Evolutionary conservation across 2,329 filamentous ascomycete species (phyloP).

Genomic region (Colletotrichum abscissum): DNA sequence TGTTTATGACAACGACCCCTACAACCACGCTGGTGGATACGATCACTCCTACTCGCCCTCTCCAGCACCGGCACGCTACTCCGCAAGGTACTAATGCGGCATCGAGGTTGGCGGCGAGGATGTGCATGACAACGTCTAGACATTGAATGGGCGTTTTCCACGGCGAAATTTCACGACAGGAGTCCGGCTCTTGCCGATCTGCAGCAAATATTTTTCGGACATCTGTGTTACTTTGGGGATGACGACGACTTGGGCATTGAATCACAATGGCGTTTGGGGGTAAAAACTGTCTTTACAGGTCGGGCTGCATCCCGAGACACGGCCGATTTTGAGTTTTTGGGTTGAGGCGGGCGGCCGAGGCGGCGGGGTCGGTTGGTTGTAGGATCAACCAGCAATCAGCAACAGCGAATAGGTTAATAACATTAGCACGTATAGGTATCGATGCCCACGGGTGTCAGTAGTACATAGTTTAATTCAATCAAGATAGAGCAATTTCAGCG

Average conservation of each 20-base stretch:
- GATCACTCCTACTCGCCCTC: constrained; percentile 63
- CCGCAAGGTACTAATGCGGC: constrained; percentile 53
- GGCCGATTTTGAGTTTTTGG: constrained; percentile 2
- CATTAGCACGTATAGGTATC: constrained; percentile 9
- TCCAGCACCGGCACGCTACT: constrained; percentile 52
- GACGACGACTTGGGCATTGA: constrained; percentile 16
- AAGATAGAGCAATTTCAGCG: neutral
- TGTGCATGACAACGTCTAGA: neutral
- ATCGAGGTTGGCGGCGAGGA: neutral
- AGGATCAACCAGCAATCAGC: neutral
- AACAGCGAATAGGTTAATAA: constrained; percentile 13
- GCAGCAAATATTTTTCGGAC: neutral
- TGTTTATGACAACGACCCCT: constrained; percentile 76
- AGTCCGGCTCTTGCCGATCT: neutral
- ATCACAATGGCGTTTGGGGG: constrained; percentile 25
- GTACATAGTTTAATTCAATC: constrained; percentile 31
- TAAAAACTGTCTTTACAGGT: constrained; percentile 25
- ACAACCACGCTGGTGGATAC: constrained; percentile 65
- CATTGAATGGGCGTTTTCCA: neutral
- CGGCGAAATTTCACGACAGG: neutral
- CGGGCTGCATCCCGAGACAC: neutral
- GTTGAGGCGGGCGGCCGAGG: neutral
- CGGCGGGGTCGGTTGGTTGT: constrained; percentile 2
- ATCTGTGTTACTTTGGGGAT: neutral
- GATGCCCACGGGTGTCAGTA: constrained; percentile 8